These are phyloP conservation scores for Saccharomyces uvarum DNA, from an alignment of 1,139 yeast species.

Conservation along the genomic window DNA sequence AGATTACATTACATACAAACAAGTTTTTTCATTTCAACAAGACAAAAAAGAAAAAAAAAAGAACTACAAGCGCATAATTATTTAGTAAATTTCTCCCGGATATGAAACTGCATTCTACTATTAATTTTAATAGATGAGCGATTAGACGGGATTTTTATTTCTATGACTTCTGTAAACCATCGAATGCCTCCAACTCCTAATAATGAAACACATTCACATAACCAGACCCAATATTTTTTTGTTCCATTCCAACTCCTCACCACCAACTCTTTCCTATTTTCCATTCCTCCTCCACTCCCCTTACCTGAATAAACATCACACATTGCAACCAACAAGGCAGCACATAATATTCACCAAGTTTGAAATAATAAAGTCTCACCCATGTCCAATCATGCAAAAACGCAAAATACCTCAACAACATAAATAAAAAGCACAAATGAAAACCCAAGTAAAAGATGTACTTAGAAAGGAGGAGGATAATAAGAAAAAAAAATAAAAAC, in stretches of 20 bases:
- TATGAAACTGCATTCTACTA: constrained; percentile 35
- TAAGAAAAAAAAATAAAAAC: not conserved
- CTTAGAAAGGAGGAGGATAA: constrained; percentile 2
- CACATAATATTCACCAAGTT: not conserved
- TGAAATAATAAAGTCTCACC: not conserved
- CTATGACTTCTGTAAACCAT: constrained; percentile 23
- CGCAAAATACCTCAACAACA: not conserved
- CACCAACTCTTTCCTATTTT: not conserved
- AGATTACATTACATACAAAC: not conserved
- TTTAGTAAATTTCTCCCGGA: constrained; percentile 28
- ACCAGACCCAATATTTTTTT: not conserved
- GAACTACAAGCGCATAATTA: not conserved
- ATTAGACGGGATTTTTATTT: constrained; percentile 32
- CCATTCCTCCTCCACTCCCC: not conserved
- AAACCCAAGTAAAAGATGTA: not conserved
- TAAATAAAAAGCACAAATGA: not conserved
- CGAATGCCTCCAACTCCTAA: not conserved
- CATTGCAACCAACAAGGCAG: not conserved
- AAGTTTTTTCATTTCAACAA: not conserved
- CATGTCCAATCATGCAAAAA: not conserved
- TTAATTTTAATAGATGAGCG: constrained; percentile 32
- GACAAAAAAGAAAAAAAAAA: not conserved
- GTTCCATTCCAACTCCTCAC: not conserved
- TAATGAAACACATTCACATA: not conserved
- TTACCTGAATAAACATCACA: not conserved